Conservation (phyloP, 164 flowering plant genomes). For the Berberis vulgaris region DNA sequence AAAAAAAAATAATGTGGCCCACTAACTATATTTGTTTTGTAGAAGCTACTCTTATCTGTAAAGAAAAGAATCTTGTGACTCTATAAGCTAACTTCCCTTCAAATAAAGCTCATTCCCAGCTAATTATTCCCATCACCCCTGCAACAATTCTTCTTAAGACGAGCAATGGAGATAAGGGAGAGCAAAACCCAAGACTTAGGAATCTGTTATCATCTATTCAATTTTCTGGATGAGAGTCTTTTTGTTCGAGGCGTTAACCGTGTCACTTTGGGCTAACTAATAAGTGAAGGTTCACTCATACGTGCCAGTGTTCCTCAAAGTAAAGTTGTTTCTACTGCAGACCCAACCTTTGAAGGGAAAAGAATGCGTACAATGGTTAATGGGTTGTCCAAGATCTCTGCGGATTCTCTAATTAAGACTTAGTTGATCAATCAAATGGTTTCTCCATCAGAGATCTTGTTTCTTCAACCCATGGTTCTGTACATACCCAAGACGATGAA, state of each 20-base stretch:
- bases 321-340: neutral
- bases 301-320: neutral
- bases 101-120: neutral
- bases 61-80: slow-evolving; percentile 12
- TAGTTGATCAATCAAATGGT: no score
- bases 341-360: no score
- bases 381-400: no score
- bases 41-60: neutral
- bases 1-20: slow-evolving; percentile 5
- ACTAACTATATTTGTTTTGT: slow-evolving; percentile 2
- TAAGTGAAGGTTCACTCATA: neutral
- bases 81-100: neutral
- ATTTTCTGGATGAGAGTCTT: slow-evolving; percentile 20
- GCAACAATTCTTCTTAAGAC: neutral
- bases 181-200: slow-evolving; percentile 14
- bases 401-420: no score
- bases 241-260: slow-evolving; percentile 15
- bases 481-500: no score
- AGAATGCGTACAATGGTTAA: no score
- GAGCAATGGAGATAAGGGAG: slow-evolving; percentile 16
- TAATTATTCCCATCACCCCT: neutral
- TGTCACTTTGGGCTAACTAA: slow-evolving; percentile 7
- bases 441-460: no score
- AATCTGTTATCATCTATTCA: slow-evolving; percentile 32
- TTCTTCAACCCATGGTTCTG: no score